Evolutionary conservation across 176 grass and related monocot genomes (phyloP), one percentile per base, ranked within the genome.

Genomic region (Tillandsia fasciculata): DNA sequence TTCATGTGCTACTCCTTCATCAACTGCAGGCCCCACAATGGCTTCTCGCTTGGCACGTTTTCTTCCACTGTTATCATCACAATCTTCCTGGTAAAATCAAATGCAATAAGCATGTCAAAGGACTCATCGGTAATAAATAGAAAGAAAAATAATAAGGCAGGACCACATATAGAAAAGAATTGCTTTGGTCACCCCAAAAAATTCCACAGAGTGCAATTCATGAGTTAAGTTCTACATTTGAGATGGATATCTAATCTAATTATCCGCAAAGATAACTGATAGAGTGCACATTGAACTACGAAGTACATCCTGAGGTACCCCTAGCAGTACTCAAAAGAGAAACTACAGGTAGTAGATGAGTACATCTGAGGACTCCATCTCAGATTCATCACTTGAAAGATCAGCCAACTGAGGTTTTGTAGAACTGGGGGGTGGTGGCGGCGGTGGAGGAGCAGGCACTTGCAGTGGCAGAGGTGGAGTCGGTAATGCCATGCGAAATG

Each of bases 321-420:
- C 33, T 1, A 42, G 33, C 33, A 42, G 33, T 42, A 42, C 33
- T 42, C 33, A 42, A 42, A 42, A 42, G 4, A 42, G 5, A 61
- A 61, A 18, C 56, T 18, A 72, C 9, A 17, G 51, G 68, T n/a
- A 77, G 29, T 29, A 73, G 72, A 56, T 64, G 42, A 42, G 13
- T 86, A 96, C 85, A 82, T 96, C 93, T 74, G 94, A 97, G 65
- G 94, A 97, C 65, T 92, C 93, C 71, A 97, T 74, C 82, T 97
- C 93, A 80, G 93, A 97, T 48, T 97, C 89, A 49, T 97, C 93
- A 81, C 93, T 90, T 66, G 89, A 92, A 27, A 88, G 54, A 82
- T 83, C 83, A 81, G 81, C 63, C 7, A 69, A 47, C 68, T 64
- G 70, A 79, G 66, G 71, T 65, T 85, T 82, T 71, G 64, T 66